Evolutionary conservation across 495 filamentous ascomycete genomes (phyloP).

Genomic region (Aspergillus coremiiformis): DNA sequence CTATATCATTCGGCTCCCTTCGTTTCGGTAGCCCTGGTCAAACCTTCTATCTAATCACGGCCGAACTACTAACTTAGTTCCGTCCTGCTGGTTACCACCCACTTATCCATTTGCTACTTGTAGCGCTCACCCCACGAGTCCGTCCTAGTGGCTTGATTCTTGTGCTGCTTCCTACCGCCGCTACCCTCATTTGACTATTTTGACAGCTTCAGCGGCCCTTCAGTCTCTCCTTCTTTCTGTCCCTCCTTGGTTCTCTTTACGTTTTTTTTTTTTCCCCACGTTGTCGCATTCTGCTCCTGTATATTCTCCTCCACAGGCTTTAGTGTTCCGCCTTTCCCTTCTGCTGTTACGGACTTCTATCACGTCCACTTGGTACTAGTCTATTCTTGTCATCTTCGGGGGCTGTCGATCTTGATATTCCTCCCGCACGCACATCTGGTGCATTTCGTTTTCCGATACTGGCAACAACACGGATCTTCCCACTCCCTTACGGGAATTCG

Average conservation of each 20-base stretch:
- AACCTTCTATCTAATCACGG: neutral
- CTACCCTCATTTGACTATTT: conserved; percentile 15
- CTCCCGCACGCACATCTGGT: conserved; percentile 2
- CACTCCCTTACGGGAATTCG: conserved; percentile 19
- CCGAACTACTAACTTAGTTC: conserved; percentile 3
- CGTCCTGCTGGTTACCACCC: neutral
- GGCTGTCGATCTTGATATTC: conserved; percentile 22
- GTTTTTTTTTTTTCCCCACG: conserved; percentile 1
- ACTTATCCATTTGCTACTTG: conserved; percentile 4
- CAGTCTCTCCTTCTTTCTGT: conserved; percentile 18
- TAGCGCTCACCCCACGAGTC: conserved; percentile 16
- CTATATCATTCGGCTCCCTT: conserved; percentile 1
- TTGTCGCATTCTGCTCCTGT: neutral
- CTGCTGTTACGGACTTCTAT: neutral
- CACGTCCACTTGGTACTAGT: conserved; percentile 8
- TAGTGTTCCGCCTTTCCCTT: neutral
- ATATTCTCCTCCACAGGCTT: neutral
- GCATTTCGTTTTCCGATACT: conserved; percentile 6
- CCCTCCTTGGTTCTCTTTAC: conserved; percentile 7
- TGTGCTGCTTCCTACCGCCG: conserved; percentile 18
- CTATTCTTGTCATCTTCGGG: conserved; percentile 11
- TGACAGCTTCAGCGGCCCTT: conserved; percentile 11
- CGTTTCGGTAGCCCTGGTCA: conserved; percentile 2
- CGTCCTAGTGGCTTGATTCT: conserved; percentile 12
- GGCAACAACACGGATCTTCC: conserved; percentile 8